Percentiles rank a stretch among this genome's conserved stretches.
Conservation (phyloP, 768 basidiomycete species). For the Trametes coccinea region DNA sequence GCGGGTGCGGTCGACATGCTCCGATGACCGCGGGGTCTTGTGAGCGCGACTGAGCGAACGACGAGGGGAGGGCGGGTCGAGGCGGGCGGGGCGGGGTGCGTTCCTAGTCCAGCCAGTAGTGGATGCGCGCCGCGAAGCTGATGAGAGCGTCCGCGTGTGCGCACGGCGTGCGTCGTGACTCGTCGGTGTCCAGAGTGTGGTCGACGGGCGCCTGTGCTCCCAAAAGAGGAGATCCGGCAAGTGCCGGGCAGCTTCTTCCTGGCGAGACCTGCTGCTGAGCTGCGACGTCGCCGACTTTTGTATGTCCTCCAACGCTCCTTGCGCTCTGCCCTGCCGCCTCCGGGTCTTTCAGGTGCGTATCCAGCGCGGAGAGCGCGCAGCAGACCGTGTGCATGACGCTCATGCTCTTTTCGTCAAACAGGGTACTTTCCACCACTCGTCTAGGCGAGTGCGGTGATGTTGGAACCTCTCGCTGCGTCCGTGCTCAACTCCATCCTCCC, state of each 20-base stretch:
- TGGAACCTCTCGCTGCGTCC: conserved; percentile 61
- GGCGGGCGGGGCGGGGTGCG: background rate
- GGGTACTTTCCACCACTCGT: conserved; percentile 25
- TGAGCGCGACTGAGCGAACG: background rate
- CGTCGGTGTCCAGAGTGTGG: background rate
- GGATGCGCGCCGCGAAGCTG: conserved; percentile 6
- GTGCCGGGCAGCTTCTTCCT: conserved; percentile 17
- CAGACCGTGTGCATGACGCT: background rate
- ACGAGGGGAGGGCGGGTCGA: background rate
- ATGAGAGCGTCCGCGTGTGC: background rate
- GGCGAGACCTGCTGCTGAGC: conserved; percentile 1
- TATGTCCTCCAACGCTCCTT: conserved; percentile 20
- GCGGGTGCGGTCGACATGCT: conserved; percentile 29
- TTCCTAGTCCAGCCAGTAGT: background rate
- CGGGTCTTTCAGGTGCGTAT: conserved; percentile 19
- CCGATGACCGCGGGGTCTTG: background rate
- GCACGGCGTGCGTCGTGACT: background rate
- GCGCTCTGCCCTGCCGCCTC: conserved; percentile 13
- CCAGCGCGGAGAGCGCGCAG: background rate
- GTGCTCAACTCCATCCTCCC: conserved; percentile 50
- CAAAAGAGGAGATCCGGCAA: conserved; percentile 1
- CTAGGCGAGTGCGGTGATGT: conserved; percentile 47
- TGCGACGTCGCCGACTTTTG: conserved; percentile 16
- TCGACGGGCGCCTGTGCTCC: conserved; percentile 2
- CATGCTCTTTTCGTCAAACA: background rate